Evolutionary conservation across 495 filamentous ascomycete genomes (phyloP), one percentile per base, ranked within the genome.

Genomic region (Apodospora peruviana): DNA sequence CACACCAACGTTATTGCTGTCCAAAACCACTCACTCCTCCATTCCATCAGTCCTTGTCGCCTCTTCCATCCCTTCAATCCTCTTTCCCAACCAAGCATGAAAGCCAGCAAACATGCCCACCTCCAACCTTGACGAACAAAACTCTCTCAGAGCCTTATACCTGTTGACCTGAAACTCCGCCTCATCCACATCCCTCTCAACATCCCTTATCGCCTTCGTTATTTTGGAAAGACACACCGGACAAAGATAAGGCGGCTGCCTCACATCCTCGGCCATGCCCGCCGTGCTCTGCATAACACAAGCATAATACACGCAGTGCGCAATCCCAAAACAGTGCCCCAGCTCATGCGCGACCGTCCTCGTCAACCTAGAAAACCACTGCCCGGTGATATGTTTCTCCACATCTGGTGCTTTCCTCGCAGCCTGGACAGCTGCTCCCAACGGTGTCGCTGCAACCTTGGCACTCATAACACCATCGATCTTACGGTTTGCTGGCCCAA

Each of bases 201-300:
- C 37, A 14, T 47, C 53, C 17, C 20, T 3, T 18, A 70, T 34
- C 12, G 58, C 61, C 27, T 53, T 43, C 3, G 68, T 49, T 3
- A 85, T 40, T 58, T 86, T 87, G 5, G 68, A 70, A 50, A 78
- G 45, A 57, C 82, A 83, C 2, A 86, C 70, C 0, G 81, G 82
- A 55, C 84, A 87, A 14, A 85, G 56, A 58, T 84, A 86, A 10
- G 81, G 79, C 38, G 83, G 82, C 59, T 87, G 84, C 29, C 82
- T 60, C 11, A 72, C 67, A 61, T 86, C 85, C 61, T 88, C 85
- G 9, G 60, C 63, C 19, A 87, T 62, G 7, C 75, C 69, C 3
- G 74, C 74, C 2, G 77, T 82, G 22, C 80, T 74, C 55, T 87
- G 83, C 83, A 87, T 86, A 23, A 71, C 69, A 52, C 83, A 87